These are phyloP conservation scores for Citrus sinensis DNA, from an alignment of 345 rosid species.

Conservation along the genomic window DNA sequence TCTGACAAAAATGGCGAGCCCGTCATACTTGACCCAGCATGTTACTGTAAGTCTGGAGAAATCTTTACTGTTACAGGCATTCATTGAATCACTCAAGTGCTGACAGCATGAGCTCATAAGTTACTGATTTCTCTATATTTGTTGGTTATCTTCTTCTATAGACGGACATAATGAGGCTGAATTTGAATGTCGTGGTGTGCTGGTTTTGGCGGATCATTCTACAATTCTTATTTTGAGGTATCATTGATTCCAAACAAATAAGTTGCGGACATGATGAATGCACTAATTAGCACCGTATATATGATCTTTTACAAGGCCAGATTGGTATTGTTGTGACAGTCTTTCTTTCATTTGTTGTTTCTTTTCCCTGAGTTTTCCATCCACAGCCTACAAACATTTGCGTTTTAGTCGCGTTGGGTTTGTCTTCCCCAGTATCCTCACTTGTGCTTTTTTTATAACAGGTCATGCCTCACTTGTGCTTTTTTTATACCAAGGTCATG, in stretches of 20 bases:
- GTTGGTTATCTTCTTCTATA: conserved; percentile 14
- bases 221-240: conserved; percentile 79
- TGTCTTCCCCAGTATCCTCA: neutral
- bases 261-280: neutral
- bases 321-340: neutral
- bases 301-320: neutral
- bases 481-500: conserved; percentile 57
- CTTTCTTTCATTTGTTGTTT: no score
- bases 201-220: conserved; percentile 80
- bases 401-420: neutral
- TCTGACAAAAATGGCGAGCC: conserved; percentile 80
- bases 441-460: conserved; percentile 12
- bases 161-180: conserved; percentile 97
- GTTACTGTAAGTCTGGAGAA: conserved; percentile 59
- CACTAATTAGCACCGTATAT: neutral
- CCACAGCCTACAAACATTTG: neutral
- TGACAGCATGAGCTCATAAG: neutral
- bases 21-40: conserved; percentile 93
- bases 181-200: conserved; percentile 98
- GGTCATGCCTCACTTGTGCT: conserved; percentile 59
- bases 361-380: no score
- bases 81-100: neutral
- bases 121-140: neutral
- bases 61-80: neutral
- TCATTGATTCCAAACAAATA: conserved; percentile 1